Evolutionary conservation across 1,139 yeast genomes (phyloP).

Genomic region (Candida neerlandica): DNA sequence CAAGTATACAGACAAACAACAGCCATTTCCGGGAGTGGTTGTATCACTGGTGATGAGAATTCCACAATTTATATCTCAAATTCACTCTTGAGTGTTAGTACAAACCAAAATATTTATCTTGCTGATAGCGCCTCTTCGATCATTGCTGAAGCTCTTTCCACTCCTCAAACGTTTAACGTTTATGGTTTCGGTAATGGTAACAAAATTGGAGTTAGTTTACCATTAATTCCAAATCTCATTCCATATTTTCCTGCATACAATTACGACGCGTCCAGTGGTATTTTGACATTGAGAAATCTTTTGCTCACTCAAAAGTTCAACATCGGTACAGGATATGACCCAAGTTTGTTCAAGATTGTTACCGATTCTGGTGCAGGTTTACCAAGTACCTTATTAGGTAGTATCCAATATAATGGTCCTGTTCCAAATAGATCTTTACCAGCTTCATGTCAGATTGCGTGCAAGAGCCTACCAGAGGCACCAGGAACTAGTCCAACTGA

Average conservation of each 20-base stretch:
- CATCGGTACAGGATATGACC: slow-evolving; percentile 25
- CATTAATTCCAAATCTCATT: slow-evolving; percentile 16
- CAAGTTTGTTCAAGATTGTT: slow-evolving; percentile 13
- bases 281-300: slow-evolving; percentile 20
- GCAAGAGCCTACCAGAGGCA: too few relatives aligned
- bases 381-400: slow-evolving; percentile 9
- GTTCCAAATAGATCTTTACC: slow-evolving; percentile 20
- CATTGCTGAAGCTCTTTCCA: slow-evolving; percentile 20
- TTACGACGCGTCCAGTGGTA: slow-evolving; percentile 22
- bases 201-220: slow-evolving; percentile 21
- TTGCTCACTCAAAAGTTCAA: slow-evolving; percentile 16
- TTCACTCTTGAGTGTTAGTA: slow-evolving; percentile 17
- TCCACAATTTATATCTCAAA: slow-evolving; percentile 23
- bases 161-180: slow-evolving; percentile 25
- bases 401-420: slow-evolving; percentile 19
- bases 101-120: slow-evolving; percentile 25
- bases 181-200: slow-evolving; percentile 32
- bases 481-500: too few relatives aligned
- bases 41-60: slow-evolving; percentile 25
- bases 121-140: slow-evolving; percentile 20
- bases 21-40: slow-evolving; percentile 28
- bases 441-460: slow-evolving; percentile 14
- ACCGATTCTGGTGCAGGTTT: slow-evolving; percentile 18
- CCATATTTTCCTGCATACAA: slow-evolving; percentile 12
- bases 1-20: slow-evolving; percentile 27